Evolutionary conservation across 2,329 filamentous ascomycete species (phyloP).

Genomic region (Fusarium cicatricum): DNA sequence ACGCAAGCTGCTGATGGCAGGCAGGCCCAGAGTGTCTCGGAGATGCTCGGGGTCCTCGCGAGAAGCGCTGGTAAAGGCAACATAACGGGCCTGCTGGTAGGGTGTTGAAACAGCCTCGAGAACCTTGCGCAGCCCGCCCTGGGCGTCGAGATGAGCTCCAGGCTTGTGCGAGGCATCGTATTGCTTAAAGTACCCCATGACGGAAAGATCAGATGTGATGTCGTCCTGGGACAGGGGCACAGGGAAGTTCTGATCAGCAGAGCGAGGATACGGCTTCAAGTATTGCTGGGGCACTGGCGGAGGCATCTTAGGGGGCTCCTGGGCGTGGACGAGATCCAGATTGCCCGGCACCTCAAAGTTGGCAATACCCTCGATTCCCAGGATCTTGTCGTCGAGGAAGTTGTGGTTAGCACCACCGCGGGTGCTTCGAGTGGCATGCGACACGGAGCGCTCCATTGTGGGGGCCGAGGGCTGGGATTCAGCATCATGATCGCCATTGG

Average conservation of each 20-base stretch:
- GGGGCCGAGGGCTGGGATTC: slow-evolving; percentile 59
- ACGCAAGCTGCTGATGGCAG: slow-evolving; percentile 52
- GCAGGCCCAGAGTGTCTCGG: slow-evolving; percentile 59
- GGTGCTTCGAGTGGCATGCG: slow-evolving; percentile 70
- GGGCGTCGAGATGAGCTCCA: slow-evolving; percentile 64
- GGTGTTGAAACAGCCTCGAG: slow-evolving; percentile 63
- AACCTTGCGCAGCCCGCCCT: slow-evolving; percentile 62
- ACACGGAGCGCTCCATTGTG: slow-evolving; percentile 70
- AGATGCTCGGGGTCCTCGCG: slow-evolving; percentile 60
- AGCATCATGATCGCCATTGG: slow-evolving; percentile 58
- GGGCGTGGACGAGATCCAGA: slow-evolving; percentile 62
- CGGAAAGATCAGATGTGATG: slow-evolving; percentile 61
- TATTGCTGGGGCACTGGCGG: slow-evolving; percentile 65
- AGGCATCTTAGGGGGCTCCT: slow-evolving; percentile 66
- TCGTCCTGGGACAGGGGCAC: slow-evolving; percentile 60
- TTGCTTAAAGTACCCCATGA: slow-evolving; percentile 66
- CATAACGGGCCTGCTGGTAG: slow-evolving; percentile 57
- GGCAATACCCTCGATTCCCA: slow-evolving; percentile 67
- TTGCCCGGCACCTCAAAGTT: slow-evolving; percentile 68
- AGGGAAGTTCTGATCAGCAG: slow-evolving; percentile 65
- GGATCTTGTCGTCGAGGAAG: slow-evolving; percentile 64
- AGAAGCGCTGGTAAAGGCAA: slow-evolving; percentile 56
- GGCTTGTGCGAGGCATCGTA: slow-evolving; percentile 63
- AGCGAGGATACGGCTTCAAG: slow-evolving; percentile 64
- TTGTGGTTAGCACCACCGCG: slow-evolving; percentile 61